phyloP scores from a whole-genome alignment of 371 early-diverging fungal genomes.

The Batkoa obscura region DNA sequence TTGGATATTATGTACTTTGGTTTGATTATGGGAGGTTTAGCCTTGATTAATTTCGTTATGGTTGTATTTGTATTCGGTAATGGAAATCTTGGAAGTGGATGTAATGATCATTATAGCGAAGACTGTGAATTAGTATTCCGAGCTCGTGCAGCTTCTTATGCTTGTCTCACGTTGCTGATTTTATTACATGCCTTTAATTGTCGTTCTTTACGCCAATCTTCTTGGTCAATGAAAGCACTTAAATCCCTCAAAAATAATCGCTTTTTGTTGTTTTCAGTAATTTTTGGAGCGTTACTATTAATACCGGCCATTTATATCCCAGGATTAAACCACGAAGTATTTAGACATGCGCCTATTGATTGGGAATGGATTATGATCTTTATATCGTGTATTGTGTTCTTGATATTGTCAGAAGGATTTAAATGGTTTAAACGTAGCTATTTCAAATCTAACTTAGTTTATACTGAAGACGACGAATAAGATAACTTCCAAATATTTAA shows the following conservation, averaged over 20 bases:
- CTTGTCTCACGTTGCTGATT: conserved; percentile 36
- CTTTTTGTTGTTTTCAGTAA: conserved; percentile 27
- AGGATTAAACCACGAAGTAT: conserved; percentile 36
- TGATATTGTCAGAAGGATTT: conserved; percentile 30
- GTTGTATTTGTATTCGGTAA: conserved; percentile 37
- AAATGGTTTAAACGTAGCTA: conserved; percentile 16
- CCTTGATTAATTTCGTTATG: conserved; percentile 42
- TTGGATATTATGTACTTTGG: conserved; percentile 59
- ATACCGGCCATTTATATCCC: conserved; percentile 49
- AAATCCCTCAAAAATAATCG: conserved; percentile 26
- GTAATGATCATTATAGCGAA: conserved; percentile 32
- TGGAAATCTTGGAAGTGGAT: conserved; percentile 34
- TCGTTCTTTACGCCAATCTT: conserved; percentile 37
- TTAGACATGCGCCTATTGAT: conserved; percentile 37
- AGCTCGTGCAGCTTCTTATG: conserved; percentile 51
- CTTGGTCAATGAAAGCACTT: conserved; percentile 25
- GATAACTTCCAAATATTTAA: no score
- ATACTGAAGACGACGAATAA: background rate
- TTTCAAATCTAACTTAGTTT: background rate
- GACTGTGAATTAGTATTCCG: conserved; percentile 44
- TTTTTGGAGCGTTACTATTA: conserved; percentile 27
- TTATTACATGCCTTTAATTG: conserved; percentile 54
- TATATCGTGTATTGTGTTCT: conserved; percentile 31
- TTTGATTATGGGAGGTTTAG: conserved; percentile 35
- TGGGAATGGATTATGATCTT: conserved; percentile 62